Conservation (phyloP, 352 stramenopile species). For the Phytophthora hybrid region DNA sequence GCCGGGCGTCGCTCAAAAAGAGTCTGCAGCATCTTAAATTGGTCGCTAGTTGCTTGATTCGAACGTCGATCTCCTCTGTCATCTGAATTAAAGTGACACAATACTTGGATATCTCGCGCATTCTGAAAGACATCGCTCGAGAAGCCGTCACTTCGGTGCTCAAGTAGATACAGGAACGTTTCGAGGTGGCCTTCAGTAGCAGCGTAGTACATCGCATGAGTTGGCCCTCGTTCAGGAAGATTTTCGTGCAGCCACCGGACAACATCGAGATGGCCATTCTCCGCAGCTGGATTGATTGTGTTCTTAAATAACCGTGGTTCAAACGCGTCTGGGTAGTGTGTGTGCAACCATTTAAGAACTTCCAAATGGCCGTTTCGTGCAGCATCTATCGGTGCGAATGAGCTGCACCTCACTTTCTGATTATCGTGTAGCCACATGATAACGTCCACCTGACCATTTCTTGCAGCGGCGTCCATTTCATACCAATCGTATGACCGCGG, state of each 20-base stretch:
- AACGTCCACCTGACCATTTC: neutral
- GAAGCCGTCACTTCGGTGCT: neutral
- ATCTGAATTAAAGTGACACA: neutral
- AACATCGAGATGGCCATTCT: neutral
- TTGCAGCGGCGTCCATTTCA: neutral
- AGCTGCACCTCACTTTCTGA: neutral
- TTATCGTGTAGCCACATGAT: constrained; percentile 4
- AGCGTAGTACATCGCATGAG: neutral
- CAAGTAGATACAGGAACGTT: neutral
- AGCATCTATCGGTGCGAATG: neutral
- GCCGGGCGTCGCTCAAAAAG: neutral
- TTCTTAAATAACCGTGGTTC: too few species aligned
- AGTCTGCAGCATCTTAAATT: neutral
- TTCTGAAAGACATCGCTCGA: neutral
- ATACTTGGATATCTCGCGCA: neutral
- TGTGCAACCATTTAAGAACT: neutral
- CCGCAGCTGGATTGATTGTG: neutral
- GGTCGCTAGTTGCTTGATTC: neutral
- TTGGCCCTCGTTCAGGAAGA: neutral
- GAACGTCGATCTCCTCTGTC: neutral
- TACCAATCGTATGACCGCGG: neutral
- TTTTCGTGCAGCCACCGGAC: constrained; percentile 3
- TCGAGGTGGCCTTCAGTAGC: neutral
- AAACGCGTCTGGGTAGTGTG: neutral
- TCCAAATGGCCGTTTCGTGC: neutral